A percentile compares a stretch with the other conserved stretches of the same genome.
Conservation (phyloP, 306 rosid genomes). For the Quercus bicolor region DNA sequence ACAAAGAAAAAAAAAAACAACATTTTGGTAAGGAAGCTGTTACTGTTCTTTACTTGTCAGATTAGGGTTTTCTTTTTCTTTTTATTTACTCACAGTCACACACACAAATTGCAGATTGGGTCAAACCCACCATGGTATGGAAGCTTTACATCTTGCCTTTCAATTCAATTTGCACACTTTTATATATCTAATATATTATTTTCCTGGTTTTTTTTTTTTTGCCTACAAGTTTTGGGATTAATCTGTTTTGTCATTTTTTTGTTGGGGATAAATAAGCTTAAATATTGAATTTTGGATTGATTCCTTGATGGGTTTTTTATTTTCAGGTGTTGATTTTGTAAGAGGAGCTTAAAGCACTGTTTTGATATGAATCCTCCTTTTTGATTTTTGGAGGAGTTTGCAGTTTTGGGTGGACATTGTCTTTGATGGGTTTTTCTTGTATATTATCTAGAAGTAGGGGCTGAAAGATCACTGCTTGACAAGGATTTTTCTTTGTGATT, state of each 20-base stretch:
- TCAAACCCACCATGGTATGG: constrained; percentile 36
- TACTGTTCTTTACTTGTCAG: constrained; percentile 22
- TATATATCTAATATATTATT: neutral
- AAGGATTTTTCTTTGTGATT: constrained; percentile 9
- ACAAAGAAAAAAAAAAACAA: neutral
- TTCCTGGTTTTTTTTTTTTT: neutral
- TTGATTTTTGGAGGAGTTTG: constrained; percentile 31
- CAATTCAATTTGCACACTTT: neutral
- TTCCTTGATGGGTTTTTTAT: constrained; percentile 12
- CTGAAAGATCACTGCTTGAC: constrained; percentile 16
- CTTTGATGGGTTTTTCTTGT: constrained; percentile 21
- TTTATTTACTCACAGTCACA: neutral
- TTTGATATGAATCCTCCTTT: constrained; percentile 22
- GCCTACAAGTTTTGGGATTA: neutral
- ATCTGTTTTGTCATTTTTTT: neutral
- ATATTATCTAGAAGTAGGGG: constrained; percentile 5
- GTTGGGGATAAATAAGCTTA: constrained; percentile 2
- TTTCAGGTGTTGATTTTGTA: constrained; percentile 24
- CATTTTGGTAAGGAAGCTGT: constrained; percentile 25
- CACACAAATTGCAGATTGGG: constrained; percentile 37
- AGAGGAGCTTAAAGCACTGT: constrained; percentile 11
- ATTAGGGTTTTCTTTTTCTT: constrained; percentile 45
- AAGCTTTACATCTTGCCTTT: constrained; percentile 36
- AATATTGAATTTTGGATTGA: constrained; percentile 8
- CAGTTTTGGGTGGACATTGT: constrained; percentile 29